Conservation (phyloP, 2,329 filamentous ascomycete genomes). For the Fusarium brevicatenulatum region DNA sequence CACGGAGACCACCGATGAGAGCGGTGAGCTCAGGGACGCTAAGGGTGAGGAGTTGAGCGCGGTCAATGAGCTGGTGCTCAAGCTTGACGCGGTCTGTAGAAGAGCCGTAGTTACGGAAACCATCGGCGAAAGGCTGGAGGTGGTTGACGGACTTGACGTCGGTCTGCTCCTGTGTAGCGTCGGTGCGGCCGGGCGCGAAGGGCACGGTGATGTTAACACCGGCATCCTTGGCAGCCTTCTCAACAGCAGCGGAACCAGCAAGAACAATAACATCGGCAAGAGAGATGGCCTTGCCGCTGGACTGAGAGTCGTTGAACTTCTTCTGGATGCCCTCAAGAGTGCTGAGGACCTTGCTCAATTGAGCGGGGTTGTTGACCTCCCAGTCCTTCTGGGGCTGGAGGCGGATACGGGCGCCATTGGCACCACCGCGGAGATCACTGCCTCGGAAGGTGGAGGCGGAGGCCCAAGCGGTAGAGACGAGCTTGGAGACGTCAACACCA, state of each 20-base stretch:
- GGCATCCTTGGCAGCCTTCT: slow-evolving; percentile 72
- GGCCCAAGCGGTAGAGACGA: slow-evolving; percentile 74
- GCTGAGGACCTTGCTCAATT: slow-evolving; percentile 69
- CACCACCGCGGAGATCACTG: slow-evolving; percentile 83
- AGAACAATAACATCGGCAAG: slow-evolving; percentile 83
- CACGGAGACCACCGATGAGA: slow-evolving; percentile 77
- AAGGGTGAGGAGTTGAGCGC: slow-evolving; percentile 75
- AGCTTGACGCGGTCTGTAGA: slow-evolving; percentile 68
- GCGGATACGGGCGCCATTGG: slow-evolving; percentile 81
- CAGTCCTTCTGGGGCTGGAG: slow-evolving; percentile 78
- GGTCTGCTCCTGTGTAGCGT: slow-evolving; percentile 78
- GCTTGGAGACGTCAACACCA: slow-evolving; percentile 67
- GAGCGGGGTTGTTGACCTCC: slow-evolving; percentile 77
- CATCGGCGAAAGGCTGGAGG: slow-evolving; percentile 75
- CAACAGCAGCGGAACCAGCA: slow-evolving; percentile 73
- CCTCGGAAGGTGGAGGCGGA: slow-evolving; percentile 78
- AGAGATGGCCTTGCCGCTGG: slow-evolving; percentile 74
- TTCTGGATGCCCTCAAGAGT: slow-evolving; percentile 73
- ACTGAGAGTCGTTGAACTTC: slow-evolving; percentile 66
- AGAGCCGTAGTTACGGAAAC: slow-evolving; percentile 82
- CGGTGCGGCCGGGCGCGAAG: slow-evolving; percentile 77
- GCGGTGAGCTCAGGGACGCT: slow-evolving; percentile 76
- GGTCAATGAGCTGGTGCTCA: slow-evolving; percentile 78
- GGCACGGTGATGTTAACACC: slow-evolving; percentile 67
- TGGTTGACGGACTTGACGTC: slow-evolving; percentile 71